A percentile compares a stretch with the other conserved stretches of the same genome.
Conservation (phyloP, 495 filamentous ascomycete genomes). For the Chaetomium tenue region DNA sequence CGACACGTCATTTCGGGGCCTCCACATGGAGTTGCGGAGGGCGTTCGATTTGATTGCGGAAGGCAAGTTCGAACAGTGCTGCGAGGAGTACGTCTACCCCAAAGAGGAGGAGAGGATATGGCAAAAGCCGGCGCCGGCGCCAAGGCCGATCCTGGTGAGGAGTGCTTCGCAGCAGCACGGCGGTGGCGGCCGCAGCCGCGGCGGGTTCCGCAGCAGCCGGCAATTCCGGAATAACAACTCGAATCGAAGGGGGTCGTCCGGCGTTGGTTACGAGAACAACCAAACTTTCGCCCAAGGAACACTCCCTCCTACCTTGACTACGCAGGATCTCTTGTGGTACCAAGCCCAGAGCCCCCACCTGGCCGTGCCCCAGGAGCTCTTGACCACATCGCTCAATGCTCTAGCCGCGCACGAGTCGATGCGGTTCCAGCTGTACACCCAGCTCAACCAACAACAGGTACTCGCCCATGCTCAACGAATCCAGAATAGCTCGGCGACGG, state of each 20-base stretch:
- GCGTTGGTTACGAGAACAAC: slow-evolving; percentile 41
- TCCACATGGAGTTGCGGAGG: slow-evolving; percentile 84
- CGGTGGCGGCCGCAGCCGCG: slow-evolving; percentile 55
- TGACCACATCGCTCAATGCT: slow-evolving; percentile 39
- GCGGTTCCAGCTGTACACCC: slow-evolving; percentile 48
- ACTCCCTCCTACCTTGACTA: slow-evolving; percentile 29
- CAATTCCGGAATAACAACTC: slow-evolving; percentile 46
- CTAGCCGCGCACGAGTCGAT: slow-evolving; percentile 38
- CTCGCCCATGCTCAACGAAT: slow-evolving; percentile 47
- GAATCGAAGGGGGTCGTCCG: slow-evolving; percentile 41
- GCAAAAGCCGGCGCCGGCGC: slow-evolving; percentile 62
- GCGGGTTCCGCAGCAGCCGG: slow-evolving; percentile 57
- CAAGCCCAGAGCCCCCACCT: slow-evolving; percentile 34
- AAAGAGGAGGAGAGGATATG: slow-evolving; percentile 75
- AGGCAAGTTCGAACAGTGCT: slow-evolving; percentile 73
- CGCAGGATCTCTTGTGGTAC: slow-evolving; percentile 48
- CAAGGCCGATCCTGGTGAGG: slow-evolving; percentile 49
- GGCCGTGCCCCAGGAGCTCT: slow-evolving; percentile 46
- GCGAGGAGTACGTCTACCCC: slow-evolving; percentile 80
- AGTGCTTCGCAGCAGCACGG: slow-evolving; percentile 52
- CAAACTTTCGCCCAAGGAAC: slow-evolving; percentile 24
- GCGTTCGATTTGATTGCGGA: slow-evolving; percentile 79
- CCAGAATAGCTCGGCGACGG: slow-evolving; percentile 38
- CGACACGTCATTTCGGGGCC: slow-evolving; percentile 83
- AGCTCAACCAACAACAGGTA: slow-evolving; percentile 46